A percentile compares a stretch with the other conserved stretches of the same genome.
phyloP scores from a whole-genome alignment of 129 eudicot species.

The Smallanthus sonchifolius region DNA sequence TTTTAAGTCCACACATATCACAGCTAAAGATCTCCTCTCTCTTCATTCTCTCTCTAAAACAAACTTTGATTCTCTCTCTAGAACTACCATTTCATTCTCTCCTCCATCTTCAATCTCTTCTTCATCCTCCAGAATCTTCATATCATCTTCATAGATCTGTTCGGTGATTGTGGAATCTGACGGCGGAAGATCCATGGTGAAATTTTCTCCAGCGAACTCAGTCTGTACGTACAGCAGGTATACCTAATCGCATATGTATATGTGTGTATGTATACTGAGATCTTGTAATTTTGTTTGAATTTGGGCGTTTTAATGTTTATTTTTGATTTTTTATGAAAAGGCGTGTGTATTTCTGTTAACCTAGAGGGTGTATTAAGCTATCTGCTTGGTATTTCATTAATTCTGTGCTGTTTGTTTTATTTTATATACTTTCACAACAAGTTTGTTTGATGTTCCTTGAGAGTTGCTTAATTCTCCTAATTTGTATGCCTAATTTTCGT shows the following conservation, averaged over 20 bases:
- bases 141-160: constrained; percentile 9
- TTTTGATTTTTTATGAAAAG: not conserved
- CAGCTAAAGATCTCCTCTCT: constrained; percentile 80
- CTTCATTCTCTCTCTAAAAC: constrained; percentile 24
- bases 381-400: not conserved
- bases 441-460: not conserved
- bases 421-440: not conserved
- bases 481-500: not conserved
- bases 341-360: not conserved
- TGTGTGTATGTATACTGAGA: not conserved
- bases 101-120: not conserved
- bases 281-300: not conserved
- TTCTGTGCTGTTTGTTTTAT: not conserved
- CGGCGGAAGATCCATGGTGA: not conserved
- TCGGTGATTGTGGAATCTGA: constrained; percentile 2
- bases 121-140: constrained; percentile 4
- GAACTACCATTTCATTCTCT: constrained; percentile 23
- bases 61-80: constrained; percentile 24
- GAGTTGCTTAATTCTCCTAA: not conserved
- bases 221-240: constrained; percentile 3
- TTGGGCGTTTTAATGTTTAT: not conserved
- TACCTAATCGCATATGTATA: not conserved
- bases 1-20: constrained; percentile 44
- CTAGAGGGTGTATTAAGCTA: not conserved
- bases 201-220: constrained; percentile 9